These are phyloP conservation scores for Saccharomycopsis hybrid DNA, from an alignment of 1,139 yeast genomes.

Conservation along the genomic window DNA sequence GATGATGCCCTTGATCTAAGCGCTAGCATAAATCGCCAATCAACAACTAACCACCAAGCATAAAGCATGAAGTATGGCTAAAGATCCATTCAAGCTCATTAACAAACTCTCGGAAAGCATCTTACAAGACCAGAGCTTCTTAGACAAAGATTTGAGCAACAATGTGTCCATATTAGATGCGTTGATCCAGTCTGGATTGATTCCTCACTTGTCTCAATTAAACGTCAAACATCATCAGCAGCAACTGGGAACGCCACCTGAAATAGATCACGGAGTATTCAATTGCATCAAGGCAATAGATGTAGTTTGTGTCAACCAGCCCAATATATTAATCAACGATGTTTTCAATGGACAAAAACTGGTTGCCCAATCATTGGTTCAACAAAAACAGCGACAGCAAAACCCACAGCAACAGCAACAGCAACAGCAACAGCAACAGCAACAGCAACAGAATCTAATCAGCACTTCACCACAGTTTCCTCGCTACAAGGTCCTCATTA, in stretches of 20 bases:
- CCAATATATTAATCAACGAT: constrained; percentile 1
- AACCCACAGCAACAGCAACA: too few species aligned
- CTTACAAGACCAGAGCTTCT: constrained; percentile 8
- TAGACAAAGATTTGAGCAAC: constrained; percentile 11
- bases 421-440: too few species aligned
- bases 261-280: neutral
- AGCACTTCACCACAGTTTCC: neutral
- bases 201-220: constrained; percentile 1
- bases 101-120: constrained; percentile 15
- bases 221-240: neutral
- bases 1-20: neutral
- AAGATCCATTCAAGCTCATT: constrained; percentile 9
- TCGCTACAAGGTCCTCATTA: constrained; percentile 5
- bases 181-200: constrained; percentile 14
- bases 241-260: neutral
- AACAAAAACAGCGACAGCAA: too few species aligned
- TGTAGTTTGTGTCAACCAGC: constrained; percentile 11
- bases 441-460: too few species aligned
- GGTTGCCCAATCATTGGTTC: too few species aligned
- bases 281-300: constrained; percentile 12
- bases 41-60: too few species aligned
- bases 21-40: neutral
- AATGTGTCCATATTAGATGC: constrained; percentile 16
- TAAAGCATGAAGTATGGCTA: neutral
- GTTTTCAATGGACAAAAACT: too few species aligned